These are phyloP conservation scores for Planoprotostelium fungivorum DNA, from an alignment of 78 protist genomes.

Conservation along the genomic window DNA sequence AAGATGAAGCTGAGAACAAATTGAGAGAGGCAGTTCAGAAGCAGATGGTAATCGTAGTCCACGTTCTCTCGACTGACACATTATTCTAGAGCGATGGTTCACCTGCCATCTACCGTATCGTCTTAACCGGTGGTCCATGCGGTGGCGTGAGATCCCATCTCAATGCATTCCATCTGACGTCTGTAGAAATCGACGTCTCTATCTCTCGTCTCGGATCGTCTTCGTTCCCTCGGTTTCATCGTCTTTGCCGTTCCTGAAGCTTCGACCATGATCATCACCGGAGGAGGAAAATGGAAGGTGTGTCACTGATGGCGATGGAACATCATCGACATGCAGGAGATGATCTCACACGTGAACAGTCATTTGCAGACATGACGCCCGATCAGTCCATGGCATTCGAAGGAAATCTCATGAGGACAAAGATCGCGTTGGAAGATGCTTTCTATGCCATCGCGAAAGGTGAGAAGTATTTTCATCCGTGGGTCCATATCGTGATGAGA, in stretches of 20 bases:
- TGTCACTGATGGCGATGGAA: background rate
- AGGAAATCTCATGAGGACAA: background rate
- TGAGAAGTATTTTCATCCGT: background rate
- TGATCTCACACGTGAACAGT: too few species aligned
- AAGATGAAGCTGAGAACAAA: background rate
- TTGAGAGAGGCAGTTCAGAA: background rate
- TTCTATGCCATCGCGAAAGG: conserved; percentile 20
- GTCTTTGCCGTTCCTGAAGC: conserved; percentile 47
- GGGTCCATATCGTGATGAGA: background rate
- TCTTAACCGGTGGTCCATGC: background rate
- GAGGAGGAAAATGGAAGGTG: conserved; percentile 19
- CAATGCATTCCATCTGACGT: background rate
- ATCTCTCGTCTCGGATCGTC: conserved; percentile 3
- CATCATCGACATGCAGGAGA: background rate
- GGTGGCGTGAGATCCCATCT: background rate
- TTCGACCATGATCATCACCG: conserved; percentile 33
- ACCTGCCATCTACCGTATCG: background rate
- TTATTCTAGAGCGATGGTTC: too few species aligned
- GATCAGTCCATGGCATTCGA: conserved; percentile 17
- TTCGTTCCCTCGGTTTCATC: conserved; percentile 3
- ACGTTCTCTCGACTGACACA: too few species aligned
- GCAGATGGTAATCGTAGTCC: too few species aligned
- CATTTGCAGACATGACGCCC: background rate
- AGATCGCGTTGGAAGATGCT: conserved; percentile 18
- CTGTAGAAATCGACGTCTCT: background rate